Conservation (phyloP, 2,329 filamentous ascomycete genomes). For the Aspergillus pseudonomiae region DNA sequence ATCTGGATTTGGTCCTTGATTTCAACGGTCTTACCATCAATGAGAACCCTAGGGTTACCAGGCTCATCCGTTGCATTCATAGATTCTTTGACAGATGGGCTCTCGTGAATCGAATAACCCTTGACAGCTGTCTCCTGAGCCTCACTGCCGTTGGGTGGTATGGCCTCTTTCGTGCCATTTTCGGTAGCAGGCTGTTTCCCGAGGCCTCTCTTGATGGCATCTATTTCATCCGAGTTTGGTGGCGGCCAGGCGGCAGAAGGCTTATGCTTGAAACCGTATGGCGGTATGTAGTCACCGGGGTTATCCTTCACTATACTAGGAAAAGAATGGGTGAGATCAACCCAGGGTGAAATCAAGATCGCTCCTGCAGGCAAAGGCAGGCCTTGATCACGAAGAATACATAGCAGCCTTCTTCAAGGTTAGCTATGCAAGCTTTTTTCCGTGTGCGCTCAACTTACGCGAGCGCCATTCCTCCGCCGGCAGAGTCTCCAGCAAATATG, state of each 20-base stretch:
- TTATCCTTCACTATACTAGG: conserved; percentile 78
- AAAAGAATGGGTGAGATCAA: conserved; percentile 92
- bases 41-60: conserved; percentile 63
- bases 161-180: conserved; percentile 24
- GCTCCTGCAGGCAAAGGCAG: conserved; percentile 86
- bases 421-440: conserved; percentile 15
- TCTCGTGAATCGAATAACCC: conserved; percentile 30
- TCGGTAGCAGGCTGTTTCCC: conserved; percentile 45
- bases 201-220: conserved; percentile 50
- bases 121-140: conserved; percentile 37
- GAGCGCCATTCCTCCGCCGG: conserved; percentile 87
- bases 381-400: conserved; percentile 78
- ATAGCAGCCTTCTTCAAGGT: conserved; percentile 62
- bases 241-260: conserved; percentile 93
- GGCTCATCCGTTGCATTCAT: conserved; percentile 13
- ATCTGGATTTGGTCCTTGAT: conserved; percentile 93
- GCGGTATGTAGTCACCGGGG: conserved; percentile 83
- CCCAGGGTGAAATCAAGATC: conserved; percentile 92
- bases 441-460: conserved; percentile 42
- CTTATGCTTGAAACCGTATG: conserved; percentile 84
- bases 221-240: conserved; percentile 75
- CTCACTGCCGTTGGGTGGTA: conserved; percentile 21
- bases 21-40: conserved; percentile 71
- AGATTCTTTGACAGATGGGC: conserved; percentile 17
- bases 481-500: conserved; percentile 87